These are phyloP conservation scores for Populus hybrid DNA, from an alignment of 441 rosid genomes.

Conservation along the genomic window DNA sequence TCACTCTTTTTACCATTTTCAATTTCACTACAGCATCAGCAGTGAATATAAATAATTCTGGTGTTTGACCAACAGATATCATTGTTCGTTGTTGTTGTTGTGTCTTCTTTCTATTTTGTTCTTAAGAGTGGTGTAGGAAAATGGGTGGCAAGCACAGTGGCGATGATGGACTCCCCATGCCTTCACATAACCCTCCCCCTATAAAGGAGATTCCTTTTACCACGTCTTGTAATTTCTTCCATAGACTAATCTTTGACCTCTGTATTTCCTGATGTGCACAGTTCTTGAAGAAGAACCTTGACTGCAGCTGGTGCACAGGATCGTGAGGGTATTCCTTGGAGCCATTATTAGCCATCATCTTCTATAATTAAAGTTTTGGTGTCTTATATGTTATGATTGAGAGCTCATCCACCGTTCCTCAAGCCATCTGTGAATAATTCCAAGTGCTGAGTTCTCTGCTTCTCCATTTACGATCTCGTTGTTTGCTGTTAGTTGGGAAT, in stretches of 20 bases:
- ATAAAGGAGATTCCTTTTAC: background rate
- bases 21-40: background rate
- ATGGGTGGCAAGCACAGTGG: too few relatives aligned
- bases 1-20: background rate
- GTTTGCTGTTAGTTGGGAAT: slow-evolving; percentile 45
- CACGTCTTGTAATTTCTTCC: background rate
- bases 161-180: too few relatives aligned
- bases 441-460: background rate
- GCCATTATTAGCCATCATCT: slow-evolving; percentile 37
- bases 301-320: slow-evolving; percentile 8
- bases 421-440: slow-evolving; percentile 18
- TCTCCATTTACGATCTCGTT: slow-evolving; percentile 1
- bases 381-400: slow-evolving; percentile 50
- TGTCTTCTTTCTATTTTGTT: too few relatives aligned
- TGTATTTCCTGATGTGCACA: background rate
- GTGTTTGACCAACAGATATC: background rate
- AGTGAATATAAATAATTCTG: background rate
- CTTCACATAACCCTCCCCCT: background rate
- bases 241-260: background rate
- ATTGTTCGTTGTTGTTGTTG: too few relatives aligned
- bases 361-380: slow-evolving; percentile 60
- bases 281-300: background rate
- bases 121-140: too few relatives aligned
- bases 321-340: background rate
- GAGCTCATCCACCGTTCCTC: slow-evolving; percentile 33